Conservation (phyloP, 345 rosid genomes). For the Bruguiera parviflora region DNA sequence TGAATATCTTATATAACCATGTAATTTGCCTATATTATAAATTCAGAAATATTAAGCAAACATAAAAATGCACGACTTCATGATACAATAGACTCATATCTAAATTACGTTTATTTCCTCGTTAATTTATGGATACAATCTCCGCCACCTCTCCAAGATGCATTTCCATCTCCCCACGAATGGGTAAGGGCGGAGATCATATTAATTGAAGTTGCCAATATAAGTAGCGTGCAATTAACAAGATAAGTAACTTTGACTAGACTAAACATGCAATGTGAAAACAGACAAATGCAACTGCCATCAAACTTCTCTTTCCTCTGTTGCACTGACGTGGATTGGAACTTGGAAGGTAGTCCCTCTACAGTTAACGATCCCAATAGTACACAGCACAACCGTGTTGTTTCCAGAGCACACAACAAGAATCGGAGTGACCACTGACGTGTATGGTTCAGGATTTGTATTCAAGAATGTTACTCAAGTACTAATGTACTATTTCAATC, state of each 20-base stretch:
- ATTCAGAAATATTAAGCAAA: too few relatives aligned
- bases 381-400: constrained; percentile 17
- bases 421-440: not conserved
- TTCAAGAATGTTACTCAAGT: constrained; percentile 2
- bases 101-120: too few relatives aligned
- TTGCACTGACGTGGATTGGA: constrained; percentile 19
- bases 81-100: too few relatives aligned
- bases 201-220: constrained; percentile 35
- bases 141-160: not conserved
- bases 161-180: not conserved
- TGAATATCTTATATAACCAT: not conserved
- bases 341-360: constrained; percentile 42
- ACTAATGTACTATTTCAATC: not conserved
- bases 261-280: constrained; percentile 52
- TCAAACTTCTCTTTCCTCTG: not conserved
- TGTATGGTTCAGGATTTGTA: not conserved
- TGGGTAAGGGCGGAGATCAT: not conserved
- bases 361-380: constrained; percentile 43
- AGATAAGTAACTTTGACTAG: constrained; percentile 46
- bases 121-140: constrained; percentile 19
- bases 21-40: constrained; percentile 10
- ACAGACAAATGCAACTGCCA: constrained; percentile 18
- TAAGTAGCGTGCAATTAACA: constrained; percentile 37
- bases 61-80: too few relatives aligned
- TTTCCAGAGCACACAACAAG: constrained; percentile 12